Base-by-base conservation (phyloP, 371 early-diverging fungal species). In the Umbelopsis sp. region DNA sequence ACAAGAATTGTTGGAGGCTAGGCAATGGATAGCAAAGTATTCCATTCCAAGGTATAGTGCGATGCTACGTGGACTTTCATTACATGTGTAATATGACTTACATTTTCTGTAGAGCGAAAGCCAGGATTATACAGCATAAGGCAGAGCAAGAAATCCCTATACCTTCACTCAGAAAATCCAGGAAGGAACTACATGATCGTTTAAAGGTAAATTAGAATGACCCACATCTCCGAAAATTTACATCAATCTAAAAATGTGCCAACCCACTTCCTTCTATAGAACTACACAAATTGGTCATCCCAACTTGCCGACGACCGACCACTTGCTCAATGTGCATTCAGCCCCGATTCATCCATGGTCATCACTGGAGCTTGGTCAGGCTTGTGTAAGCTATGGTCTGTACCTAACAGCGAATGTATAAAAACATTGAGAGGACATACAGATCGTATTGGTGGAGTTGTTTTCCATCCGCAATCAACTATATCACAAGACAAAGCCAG, bases 281-380 rank as follows among this genome's bases (percentile, higher is more conserved):
- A 79, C 12, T 94, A 91, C 70, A 81, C 88, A 25, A 91, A 89
- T 46, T 87, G 87, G 69, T 85, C 91, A 20, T 94, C 96, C 18
- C 96, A 97, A 72, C 86, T 96, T 50, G 96, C 93, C 11, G 97
- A 97, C 72, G 92, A 92, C n/a, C 88, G 97, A 48, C 96, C 97
- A 9, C 78, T 95, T 12, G 81, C 94, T 24, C 91, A 88, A 72
- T 89, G 89, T 66, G 68, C 84, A 0, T 96, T 98, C 72, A 85
- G 96, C 14, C 96, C 95, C 8, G 89, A 97, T 73, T 89, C 92
- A 3, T 77, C 87, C 16, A 67, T 87, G 38, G 69, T 98, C 24
- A 92, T 93, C 4, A 96, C 95, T 9, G 95, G 91, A 8, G 87
- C 96, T 8, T 96, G 93, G 91, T 88, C 92, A 16, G 98, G 98